Evolutionary conservation across 345 rosid species (phyloP).

Genomic region (Jatropha curcas): DNA sequence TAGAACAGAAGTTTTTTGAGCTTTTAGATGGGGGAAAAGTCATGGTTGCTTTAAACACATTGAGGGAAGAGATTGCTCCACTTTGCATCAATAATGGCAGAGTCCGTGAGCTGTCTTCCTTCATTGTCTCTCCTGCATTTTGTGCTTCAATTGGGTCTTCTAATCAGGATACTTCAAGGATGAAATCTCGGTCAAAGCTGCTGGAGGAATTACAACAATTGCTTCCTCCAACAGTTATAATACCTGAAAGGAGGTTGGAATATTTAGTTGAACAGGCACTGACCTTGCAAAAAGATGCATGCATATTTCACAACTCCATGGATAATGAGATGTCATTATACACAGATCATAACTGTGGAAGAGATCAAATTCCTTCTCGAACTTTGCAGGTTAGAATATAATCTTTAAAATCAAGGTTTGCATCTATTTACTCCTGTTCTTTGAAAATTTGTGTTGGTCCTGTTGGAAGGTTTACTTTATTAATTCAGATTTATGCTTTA

Average conservation of each 20-base stretch:
- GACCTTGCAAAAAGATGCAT: slow-evolving; percentile 57
- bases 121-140: slow-evolving; percentile 41
- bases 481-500: neutral
- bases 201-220: slow-evolving; percentile 55
- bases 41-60: slow-evolving; percentile 49
- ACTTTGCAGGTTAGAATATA: slow-evolving; percentile 58
- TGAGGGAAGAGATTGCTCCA: slow-evolving; percentile 66
- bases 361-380: slow-evolving; percentile 62
- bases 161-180: slow-evolving; percentile 30
- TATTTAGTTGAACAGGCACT: slow-evolving; percentile 69
- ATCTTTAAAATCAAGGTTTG: neutral
- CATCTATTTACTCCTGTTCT: neutral
- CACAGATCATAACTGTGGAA: slow-evolving; percentile 65
- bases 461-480: neutral
- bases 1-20: slow-evolving; percentile 70
- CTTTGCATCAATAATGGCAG: slow-evolving; percentile 46
- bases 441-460: too few relatives aligned
- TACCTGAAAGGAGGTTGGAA: slow-evolving; percentile 72
- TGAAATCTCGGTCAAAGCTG: slow-evolving; percentile 47
- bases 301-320: slow-evolving; percentile 57
- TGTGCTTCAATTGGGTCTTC: slow-evolving; percentile 24
- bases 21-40: slow-evolving; percentile 44
- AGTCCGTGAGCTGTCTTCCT: slow-evolving; percentile 60
- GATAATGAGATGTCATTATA: slow-evolving; percentile 64
- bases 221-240: slow-evolving; percentile 61